Percentiles rank a stretch among this genome's conserved stretches.
These are phyloP conservation scores for Trichoderma lentiforme DNA, from an alignment of 2,329 filamentous ascomycete species.

Conservation along the genomic window DNA sequence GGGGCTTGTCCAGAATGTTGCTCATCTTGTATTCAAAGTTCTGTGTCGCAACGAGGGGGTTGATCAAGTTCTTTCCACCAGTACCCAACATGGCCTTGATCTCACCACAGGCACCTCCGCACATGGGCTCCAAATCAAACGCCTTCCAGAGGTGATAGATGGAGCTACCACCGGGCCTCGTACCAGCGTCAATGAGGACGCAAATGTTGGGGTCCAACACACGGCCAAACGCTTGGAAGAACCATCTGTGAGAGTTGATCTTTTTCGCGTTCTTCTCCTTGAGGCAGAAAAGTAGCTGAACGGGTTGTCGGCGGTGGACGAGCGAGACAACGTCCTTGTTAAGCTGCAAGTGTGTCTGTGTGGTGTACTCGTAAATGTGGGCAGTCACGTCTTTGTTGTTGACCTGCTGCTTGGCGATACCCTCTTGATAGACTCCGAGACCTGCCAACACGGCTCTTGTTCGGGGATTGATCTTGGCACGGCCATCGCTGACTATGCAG, in stretches of 20 bases:
- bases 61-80: slow-evolving; percentile 81
- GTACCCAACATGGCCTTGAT: slow-evolving; percentile 96
- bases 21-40: slow-evolving; percentile 99
- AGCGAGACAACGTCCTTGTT: slow-evolving; percentile 86
- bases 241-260: slow-evolving; percentile 99
- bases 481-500: slow-evolving; percentile 93
- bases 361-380: slow-evolving; percentile 95
- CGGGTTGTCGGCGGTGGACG: slow-evolving; percentile 80
- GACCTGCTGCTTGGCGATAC: slow-evolving; percentile 97
- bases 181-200: slow-evolving; percentile 92
- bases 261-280: slow-evolving; percentile 99
- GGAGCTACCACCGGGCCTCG: slow-evolving; percentile 86
- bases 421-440: slow-evolving; percentile 96
- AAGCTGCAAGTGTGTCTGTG: slow-evolving; percentile 79
- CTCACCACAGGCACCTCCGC: slow-evolving; percentile 93
- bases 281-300: slow-evolving; percentile 95
- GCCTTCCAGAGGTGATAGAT: slow-evolving; percentile 99
- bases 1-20: slow-evolving; percentile 95
- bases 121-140: slow-evolving; percentile 96
- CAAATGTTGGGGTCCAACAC: slow-evolving; percentile 95
- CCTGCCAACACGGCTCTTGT: slow-evolving; percentile 86
- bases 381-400: slow-evolving; percentile 95
- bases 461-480: slow-evolving; percentile 91
- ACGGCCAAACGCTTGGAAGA: slow-evolving; percentile 93
- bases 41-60: slow-evolving; percentile 90